Evolutionary conservation across 176 grass and related monocot genomes (phyloP).

Genomic region (Alopecurus myosuroides): DNA sequence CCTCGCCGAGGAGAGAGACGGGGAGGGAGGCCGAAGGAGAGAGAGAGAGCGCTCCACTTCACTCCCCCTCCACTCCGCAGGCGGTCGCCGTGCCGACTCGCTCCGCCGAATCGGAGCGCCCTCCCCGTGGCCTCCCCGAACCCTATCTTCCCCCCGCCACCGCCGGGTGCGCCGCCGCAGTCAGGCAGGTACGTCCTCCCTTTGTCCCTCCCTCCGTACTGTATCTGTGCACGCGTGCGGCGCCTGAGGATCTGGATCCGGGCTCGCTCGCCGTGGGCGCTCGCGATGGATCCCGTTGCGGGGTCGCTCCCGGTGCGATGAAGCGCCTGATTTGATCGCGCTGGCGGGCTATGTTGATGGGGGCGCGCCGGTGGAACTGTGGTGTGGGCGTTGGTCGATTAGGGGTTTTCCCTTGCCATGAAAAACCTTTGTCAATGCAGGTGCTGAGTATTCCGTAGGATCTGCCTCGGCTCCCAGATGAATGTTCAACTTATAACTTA

Average conservation of each 20-base stretch:
- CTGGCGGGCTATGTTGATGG: not conserved
- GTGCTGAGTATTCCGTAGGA: not conserved
- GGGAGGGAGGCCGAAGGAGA: not conserved
- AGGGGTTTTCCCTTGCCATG: not conserved
- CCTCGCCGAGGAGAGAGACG: slow-evolving; percentile 7
- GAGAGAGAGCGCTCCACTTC: not conserved
- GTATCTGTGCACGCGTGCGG: not conserved
- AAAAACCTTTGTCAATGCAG: not conserved
- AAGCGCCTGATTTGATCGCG: not conserved
- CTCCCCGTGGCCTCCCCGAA: not conserved
- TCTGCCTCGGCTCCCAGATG: not conserved
- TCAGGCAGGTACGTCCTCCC: not conserved
- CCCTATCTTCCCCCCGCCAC: not conserved
- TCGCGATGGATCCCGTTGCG: not conserved
- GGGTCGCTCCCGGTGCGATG: not conserved
- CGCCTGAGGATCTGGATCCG: slow-evolving; percentile 15
- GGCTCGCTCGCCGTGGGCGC: not conserved
- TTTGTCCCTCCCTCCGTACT: not conserved
- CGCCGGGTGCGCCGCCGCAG: not conserved
- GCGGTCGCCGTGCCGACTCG: not conserved
- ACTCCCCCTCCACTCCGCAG: slow-evolving; percentile 4
- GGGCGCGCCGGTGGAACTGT: not conserved
- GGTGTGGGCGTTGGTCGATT: not conserved
- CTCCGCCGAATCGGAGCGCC: not conserved
- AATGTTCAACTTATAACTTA: not conserved